These are phyloP conservation scores for Stephanodiscus triporus DNA, from an alignment of 108 stramenopile species.

Conservation along the genomic window DNA sequence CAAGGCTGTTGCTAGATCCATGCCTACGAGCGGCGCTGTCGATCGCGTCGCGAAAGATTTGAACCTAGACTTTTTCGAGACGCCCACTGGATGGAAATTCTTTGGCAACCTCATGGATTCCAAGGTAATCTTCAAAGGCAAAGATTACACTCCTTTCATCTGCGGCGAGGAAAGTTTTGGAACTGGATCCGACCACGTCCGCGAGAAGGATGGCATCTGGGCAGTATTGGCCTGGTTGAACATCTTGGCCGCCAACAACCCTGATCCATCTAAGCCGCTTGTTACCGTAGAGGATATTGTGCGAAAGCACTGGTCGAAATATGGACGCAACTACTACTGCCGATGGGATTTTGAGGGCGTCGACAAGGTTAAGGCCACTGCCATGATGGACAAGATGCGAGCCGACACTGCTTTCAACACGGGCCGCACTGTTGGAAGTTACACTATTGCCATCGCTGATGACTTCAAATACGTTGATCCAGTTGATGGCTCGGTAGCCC, in stretches of 20 bases:
- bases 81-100: constrained; percentile 99
- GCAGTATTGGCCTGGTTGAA: constrained; percentile 98
- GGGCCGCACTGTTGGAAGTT: constrained; percentile 76
- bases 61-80: constrained; percentile 95
- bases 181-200: constrained; percentile 97
- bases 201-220: constrained; percentile 99
- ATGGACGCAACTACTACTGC: constrained; percentile 98
- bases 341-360: constrained; percentile 99
- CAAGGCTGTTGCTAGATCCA: constrained; percentile 97
- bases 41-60: constrained; percentile 96
- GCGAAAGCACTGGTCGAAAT: constrained; percentile 92
- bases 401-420: constrained; percentile 68
- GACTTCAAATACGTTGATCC: constrained; percentile 98
- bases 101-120: constrained; percentile 99
- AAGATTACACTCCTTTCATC: constrained; percentile 98
- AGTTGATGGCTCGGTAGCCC: constrained; percentile 93
- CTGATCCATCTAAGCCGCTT: constrained; percentile 77
- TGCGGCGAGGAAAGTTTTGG: constrained; percentile 99
- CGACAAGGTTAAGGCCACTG: constrained; percentile 77
- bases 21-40: constrained; percentile 99
- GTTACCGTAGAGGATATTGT: constrained; percentile 97
- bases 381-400: constrained; percentile 97
- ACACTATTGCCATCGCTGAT: constrained; percentile 89
- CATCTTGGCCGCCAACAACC: constrained; percentile 91
- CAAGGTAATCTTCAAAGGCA: constrained; percentile 86